Evolutionary conservation across 1,284 basidiomycete species (phyloP).

Genomic region (Erythrobasidium hasegawianum): DNA sequence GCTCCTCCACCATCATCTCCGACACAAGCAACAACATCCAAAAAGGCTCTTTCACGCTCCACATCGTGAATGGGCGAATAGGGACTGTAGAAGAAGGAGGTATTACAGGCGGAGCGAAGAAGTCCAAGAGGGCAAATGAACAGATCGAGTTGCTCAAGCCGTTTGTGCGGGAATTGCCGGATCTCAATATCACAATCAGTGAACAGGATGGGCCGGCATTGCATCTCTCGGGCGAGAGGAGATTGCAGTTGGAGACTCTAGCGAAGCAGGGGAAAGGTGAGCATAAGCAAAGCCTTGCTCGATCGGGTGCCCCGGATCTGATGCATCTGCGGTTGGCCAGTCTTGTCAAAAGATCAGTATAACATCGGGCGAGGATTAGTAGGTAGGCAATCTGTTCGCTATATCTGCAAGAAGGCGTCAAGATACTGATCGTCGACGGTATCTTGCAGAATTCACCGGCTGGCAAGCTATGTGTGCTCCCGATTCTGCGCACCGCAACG

Average conservation of each 20-base stretch:
- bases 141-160: constrained; percentile 39
- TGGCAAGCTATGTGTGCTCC: constrained; percentile 1
- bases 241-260: neutral
- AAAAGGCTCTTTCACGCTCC: constrained; percentile 40
- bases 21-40: constrained; percentile 38
- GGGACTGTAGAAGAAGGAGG: constrained; percentile 12
- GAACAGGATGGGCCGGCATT: constrained; percentile 38
- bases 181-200: constrained; percentile 36
- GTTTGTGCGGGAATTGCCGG: constrained; percentile 29
- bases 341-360: neutral
- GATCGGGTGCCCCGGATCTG: neutral
- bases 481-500: neutral
- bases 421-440: too few species aligned
- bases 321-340: neutral
- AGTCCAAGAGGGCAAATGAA: constrained; percentile 39
- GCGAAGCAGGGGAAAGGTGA: constrained; percentile 3
- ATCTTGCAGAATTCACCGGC: neutral
- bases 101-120: constrained; percentile 32
- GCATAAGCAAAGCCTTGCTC: neutral
- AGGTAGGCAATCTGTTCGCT: neutral
- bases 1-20: constrained; percentile 34
- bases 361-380: neutral
- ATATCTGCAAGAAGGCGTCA: neutral
- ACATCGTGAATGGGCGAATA: constrained; percentile 35
- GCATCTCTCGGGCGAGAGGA: constrained; percentile 29